Percentiles rank a stretch among this genome's conserved stretches.
Evolutionary conservation across 2,329 filamentous ascomycete species (phyloP).

Genomic region (Diaporthe citri): DNA sequence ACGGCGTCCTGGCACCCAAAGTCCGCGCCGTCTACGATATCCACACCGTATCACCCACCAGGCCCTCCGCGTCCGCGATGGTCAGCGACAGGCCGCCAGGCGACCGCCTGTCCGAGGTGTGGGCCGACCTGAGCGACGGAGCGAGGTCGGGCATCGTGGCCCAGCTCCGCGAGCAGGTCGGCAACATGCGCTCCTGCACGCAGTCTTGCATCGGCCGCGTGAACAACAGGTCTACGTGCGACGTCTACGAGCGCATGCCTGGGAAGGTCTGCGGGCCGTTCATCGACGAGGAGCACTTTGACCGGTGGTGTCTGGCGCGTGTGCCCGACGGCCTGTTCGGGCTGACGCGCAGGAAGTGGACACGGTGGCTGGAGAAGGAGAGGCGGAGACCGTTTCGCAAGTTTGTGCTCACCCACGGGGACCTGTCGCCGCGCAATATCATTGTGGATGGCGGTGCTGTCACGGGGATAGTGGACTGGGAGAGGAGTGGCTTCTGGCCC

Average conservation of each 20-base stretch:
- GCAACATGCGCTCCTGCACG: conserved; percentile 36
- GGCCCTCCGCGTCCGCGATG: background rate
- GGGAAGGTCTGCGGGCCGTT: conserved; percentile 33
- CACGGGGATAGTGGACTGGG: conserved; percentile 41
- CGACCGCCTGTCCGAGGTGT: conserved; percentile 30
- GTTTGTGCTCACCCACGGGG: conserved; percentile 28
- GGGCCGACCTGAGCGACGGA: background rate
- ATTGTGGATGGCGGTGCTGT: conserved; percentile 26
- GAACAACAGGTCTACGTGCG: background rate
- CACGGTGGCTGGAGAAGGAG: conserved; percentile 21
- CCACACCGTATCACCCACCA: background rate
- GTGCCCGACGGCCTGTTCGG: background rate
- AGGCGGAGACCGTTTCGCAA: background rate
- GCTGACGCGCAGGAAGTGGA: background rate
- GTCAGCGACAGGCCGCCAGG: conserved; percentile 37
- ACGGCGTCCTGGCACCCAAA: conserved; percentile 33
- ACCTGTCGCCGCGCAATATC: conserved; percentile 36
- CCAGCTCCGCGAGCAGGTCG: conserved; percentile 36
- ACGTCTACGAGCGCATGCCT: background rate
- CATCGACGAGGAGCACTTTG: conserved; percentile 33
- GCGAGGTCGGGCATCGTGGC: conserved; percentile 21
- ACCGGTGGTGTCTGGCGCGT: conserved; percentile 36
- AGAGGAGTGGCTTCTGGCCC: conserved; percentile 38
- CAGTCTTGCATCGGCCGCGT: conserved; percentile 39
- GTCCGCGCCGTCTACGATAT: conserved; percentile 37